phyloP scores from a whole-genome alignment of 495 filamentous ascomycete genomes.

The Podospora tetraspora region DNA sequence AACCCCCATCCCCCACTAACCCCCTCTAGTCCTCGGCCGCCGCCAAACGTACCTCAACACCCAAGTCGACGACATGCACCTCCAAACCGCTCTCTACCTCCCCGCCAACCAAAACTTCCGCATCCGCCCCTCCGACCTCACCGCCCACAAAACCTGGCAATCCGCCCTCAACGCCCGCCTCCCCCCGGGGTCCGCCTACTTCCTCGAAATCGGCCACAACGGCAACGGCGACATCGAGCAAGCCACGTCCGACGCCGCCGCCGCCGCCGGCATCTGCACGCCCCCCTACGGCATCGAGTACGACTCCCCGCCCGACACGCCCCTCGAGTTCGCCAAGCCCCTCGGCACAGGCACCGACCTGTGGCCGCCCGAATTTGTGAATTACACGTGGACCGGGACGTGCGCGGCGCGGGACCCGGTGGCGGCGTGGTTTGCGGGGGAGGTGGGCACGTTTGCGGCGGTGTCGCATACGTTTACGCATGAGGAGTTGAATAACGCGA shows the following conservation, averaged over 20 bases:
- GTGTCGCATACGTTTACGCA: conserved; percentile 64
- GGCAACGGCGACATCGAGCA: conserved; percentile 56
- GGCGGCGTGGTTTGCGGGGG: conserved; percentile 48
- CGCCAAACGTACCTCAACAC: conserved; percentile 53
- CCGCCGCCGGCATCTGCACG: conserved; percentile 11
- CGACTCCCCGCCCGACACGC: conserved; percentile 43
- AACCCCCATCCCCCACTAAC: background rate
- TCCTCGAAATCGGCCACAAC: conserved; percentile 56
- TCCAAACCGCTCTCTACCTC: conserved; percentile 50
- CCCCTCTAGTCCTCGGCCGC: conserved; percentile 48
- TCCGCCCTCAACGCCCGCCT: conserved; percentile 46
- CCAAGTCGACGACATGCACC: conserved; percentile 63
- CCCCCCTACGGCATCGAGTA: conserved; percentile 23
- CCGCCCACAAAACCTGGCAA: conserved; percentile 46
- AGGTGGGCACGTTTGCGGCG: conserved; percentile 49
- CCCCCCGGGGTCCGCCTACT: conserved; percentile 51
- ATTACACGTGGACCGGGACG: conserved; percentile 43
- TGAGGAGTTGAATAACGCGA: conserved; percentile 54
- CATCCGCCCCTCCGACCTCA: conserved; percentile 46
- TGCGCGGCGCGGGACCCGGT: conserved; percentile 49
- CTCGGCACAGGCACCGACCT: conserved; percentile 51
- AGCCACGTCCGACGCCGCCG: conserved; percentile 24
- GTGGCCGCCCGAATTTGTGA: conserved; percentile 46
- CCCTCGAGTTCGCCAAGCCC: conserved; percentile 53
- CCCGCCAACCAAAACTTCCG: conserved; percentile 42